Base-by-base conservation (phyloP, 108 stramenopile species). In the Cylindrotheca closterium region DNA sequence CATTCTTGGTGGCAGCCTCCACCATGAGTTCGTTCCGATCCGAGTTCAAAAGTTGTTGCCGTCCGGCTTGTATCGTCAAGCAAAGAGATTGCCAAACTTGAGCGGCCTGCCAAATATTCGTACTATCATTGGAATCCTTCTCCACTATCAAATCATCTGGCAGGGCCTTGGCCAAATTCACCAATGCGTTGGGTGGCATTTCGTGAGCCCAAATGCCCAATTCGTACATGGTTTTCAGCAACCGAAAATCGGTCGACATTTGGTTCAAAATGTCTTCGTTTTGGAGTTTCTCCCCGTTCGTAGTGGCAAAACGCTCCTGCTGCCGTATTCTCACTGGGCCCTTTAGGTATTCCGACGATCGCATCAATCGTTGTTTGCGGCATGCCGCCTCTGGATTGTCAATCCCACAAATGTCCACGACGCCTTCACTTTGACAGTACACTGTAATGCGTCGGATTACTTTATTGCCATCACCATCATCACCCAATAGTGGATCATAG, bases 31-130 rank as follows among this genome's bases (percentile, higher is more conserved):
- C 86, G 55, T 91, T 87, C 8, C 84, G 78, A 47, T 78, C 61
- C 3, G 67, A 50, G 8, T 68, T 50, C 19, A 91, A 51, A 29
- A 59, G 55, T 8, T 58, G 48, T 67, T 75, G 78, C 55, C 62
- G 67, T 4, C 76, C 73, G 51, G 78, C 72, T 17, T 76, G 55
- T 17, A 86, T 64, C 0, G 89, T 91, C 45, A 84, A 78, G 55
- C 83, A 87, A 0, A 88, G 54, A 27, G 72, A 80, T 68, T 91
- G 89, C 86, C 89, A 91, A 12, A 70, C 71, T 50, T 91, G 81
- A 19, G 80, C 79, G 15, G 75, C 10, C 17, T 65, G 49, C 89
- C 89, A 90, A 53, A 87, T 73, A 23, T 55, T 67, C 2, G 15
- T 27, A 10, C 67, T n/a, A 7, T 8, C 15, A 42, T 7, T 15